Conservation (phyloP, 2,329 filamentous ascomycete genomes). For the Xylariaceae sp. region DNA sequence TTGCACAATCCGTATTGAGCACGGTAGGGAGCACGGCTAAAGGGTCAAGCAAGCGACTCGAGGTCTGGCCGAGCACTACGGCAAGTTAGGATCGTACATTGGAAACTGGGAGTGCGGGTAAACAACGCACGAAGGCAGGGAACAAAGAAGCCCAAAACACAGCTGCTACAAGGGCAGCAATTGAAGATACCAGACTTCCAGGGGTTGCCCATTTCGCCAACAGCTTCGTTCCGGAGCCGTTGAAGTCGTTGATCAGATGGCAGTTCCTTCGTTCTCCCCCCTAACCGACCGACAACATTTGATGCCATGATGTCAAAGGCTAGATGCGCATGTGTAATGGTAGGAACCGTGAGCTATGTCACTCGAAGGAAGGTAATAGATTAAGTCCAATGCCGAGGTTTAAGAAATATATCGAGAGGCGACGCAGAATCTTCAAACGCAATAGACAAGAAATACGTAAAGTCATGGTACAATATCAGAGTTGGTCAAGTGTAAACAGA, state of each 20-base stretch:
- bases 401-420: too few species aligned
- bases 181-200: conserved; percentile 44
- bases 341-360: not conserved
- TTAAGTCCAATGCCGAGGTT: too few species aligned
- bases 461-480: too few species aligned
- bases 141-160: conserved; percentile 47
- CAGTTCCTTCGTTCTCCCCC: conserved; percentile 2
- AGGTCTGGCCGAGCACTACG: conserved; percentile 51
- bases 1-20: conserved; percentile 51
- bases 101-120: not conserved
- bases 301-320: not conserved
- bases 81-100: not conserved
- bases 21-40: conserved; percentile 46
- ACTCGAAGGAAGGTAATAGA: too few species aligned
- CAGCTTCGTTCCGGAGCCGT: conserved; percentile 15
- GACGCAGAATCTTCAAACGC: too few species aligned
- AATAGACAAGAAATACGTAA: too few species aligned
- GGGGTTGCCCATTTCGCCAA: conserved; percentile 19
- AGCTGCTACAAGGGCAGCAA: conserved; percentile 49
- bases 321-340: not conserved
- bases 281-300: not conserved
- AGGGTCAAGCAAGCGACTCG: conserved; percentile 52
- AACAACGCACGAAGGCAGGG: conserved; percentile 51
- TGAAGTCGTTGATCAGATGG: conserved; percentile 8
- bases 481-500: too few species aligned